phyloP scores from a whole-genome alignment of 1,139 yeast species.

The Meyerozyma sp. region DNA sequence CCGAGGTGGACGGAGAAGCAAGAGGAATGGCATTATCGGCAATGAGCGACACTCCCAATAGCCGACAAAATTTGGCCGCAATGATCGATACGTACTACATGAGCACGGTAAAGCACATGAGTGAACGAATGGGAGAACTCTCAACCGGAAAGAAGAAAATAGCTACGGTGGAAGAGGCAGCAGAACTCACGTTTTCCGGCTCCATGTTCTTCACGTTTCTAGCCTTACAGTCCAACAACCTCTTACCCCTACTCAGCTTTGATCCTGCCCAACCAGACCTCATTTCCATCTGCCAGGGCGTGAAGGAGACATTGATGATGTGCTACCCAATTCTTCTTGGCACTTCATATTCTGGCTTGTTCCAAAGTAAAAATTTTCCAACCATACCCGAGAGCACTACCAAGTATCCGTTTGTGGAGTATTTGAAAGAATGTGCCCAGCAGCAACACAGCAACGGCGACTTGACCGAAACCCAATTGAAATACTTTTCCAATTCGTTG shows the following conservation, averaged over 20 bases:
- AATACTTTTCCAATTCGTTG: constrained; percentile 8
- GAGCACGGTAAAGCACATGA: constrained; percentile 4
- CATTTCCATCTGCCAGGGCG: constrained; percentile 16
- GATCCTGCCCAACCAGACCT: constrained; percentile 15
- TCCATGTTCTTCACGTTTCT: constrained; percentile 22
- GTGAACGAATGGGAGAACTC: constrained; percentile 3
- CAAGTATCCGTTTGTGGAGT: constrained; percentile 14
- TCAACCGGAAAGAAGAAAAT: constrained; percentile 9
- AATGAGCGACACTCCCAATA: neutral
- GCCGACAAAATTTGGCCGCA: constrained; percentile 1
- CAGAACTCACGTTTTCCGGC: constrained; percentile 19
- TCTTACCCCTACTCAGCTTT: constrained; percentile 25
- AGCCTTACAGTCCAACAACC: constrained; percentile 25
- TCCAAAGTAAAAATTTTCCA: constrained; percentile 7
- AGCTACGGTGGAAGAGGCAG: constrained; percentile 9
- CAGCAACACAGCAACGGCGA: constrained; percentile 5
- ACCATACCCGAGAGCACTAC: constrained; percentile 6
- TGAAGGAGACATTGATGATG: constrained; percentile 10
- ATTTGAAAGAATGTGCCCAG: constrained; percentile 9
- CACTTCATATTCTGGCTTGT: constrained; percentile 12
- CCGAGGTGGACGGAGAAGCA: constrained; percentile 3
- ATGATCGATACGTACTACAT: neutral
- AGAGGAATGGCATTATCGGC: neutral
- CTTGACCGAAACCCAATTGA: constrained; percentile 8
- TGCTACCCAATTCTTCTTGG: constrained; percentile 9